Base-by-base conservation (phyloP, 352 stramenopile species). In the Peronospora destructor region DNA sequence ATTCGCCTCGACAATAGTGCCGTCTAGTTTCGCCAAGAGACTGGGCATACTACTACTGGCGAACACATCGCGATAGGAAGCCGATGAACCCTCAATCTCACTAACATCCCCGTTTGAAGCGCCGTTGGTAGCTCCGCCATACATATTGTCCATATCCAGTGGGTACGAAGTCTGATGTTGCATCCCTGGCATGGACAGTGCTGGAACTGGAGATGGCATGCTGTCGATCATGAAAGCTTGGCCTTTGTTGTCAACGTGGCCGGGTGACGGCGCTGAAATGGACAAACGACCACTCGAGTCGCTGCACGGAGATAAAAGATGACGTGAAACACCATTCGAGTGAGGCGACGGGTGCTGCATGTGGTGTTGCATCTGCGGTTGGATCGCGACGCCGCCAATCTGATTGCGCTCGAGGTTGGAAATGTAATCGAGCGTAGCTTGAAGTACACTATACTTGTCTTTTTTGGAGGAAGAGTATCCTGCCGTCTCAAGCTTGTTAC, bases 341-440 rank as follows among this genome's bases (percentile, higher is more conserved):
- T 59, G 51, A 14, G 51, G 30, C 7, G 66, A 60, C 30, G 53
- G 46, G 14, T 66, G 54, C 33, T 69, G 49, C 30, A 75, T 40
- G 49, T 61, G 56, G 53, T 62, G 51, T 25, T 50, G 39, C 40
- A 56, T 45, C 11, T 65, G 57, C n/a, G 40, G 38, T 4, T 59
- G 49, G 13, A 45, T 23, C 12, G 41, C 26, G n/a, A 53, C 50
- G 16, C 46, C 43, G 11, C 47, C 46, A 32, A 68, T 59, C 49
- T 85, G 73, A 59, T 86, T 84, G 44, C 64, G 67, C 52, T 91
- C 80, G 23, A 91, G 70, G 45, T 80, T 73, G 5, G 48, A 67
- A 49, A 91, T 87, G 66, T 91, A 91, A 55, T 88, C 80, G 45
- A 91, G 74, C 42, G 80, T 91, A 16, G 80, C 77, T 49, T 88